Evolutionary conservation across 176 grass and related monocot species (phyloP), one percentile per base, ranked within the genome.

Genomic region (Avena atlantica): DNA sequence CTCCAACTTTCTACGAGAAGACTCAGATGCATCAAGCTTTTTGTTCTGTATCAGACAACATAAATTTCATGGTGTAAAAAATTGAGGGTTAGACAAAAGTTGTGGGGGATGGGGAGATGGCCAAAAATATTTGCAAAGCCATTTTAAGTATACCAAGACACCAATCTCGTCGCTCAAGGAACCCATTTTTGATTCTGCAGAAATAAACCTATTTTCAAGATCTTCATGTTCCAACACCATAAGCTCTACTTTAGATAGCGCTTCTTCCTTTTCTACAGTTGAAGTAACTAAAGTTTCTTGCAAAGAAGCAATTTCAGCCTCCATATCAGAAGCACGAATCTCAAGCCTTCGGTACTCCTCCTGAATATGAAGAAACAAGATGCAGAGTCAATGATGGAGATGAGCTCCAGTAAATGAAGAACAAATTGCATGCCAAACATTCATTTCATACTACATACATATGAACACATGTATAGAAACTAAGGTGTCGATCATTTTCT

Each of bases 301-400:
- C 77, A 98, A 84, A 59, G 87, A 94, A 88, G 69, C 83, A 75
- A 96, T 92, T 86, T 98, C 84, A 40, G 65, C 36, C 29, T 94
- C 82, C 90, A 93, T 94, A 79, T 96, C 87, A 85, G 86, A 81
- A 87, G 76, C 88, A 78, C 36, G 61, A 70, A 94, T 81, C 85
- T 95, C 90, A 67, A 98, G 92, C 9, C 91, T 94, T 81, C 92
- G 88, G 36, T 94, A 96, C 45, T 98, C 89, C 87, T 92, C 91
- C 96, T 96, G 76, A 70, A 94, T 74, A 50, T 87, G 52, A 78
- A 47, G 52, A 79, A 59, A 86, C 23, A 20, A 86, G 55, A 91
- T 69, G 66, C 70, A 78, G 6, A 6, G 78, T 70, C 27, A 81
- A 36, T 63, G 31, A 67, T 13, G 37, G 64, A 84, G 17, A 61